Evolutionary conservation across 129 eudicot genomes (phyloP), one percentile per base, ranked within the genome.

Genomic region (Artemisia tridentata): DNA sequence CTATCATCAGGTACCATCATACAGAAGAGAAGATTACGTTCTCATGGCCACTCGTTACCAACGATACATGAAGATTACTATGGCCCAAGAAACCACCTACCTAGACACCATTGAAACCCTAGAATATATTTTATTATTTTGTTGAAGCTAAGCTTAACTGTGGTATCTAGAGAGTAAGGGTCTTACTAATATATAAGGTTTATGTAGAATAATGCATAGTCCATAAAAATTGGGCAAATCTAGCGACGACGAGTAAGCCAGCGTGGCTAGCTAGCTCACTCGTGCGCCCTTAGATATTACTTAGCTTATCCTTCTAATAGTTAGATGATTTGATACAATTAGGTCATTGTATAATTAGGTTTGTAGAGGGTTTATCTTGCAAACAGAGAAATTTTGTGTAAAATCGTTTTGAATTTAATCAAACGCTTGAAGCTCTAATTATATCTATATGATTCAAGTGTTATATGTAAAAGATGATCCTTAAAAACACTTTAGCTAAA

Each of bases 61-160:
- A 79, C 74, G 62, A 77, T 89, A 69, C 92, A 89, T 78, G 96
- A 90, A 86, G 91, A 90, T 71, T 90, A 90, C 68, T 85, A 82
- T 62, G 96, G 93, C 72, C 96, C 96, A 18, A 75, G 71, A 41
- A 76, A 27, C 66, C 93, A 90, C 80, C 80, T 25, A 13, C 93
- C 83, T 55, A 77, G 78, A 68, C 88, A 86, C 76, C 87, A 83
- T 75, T 86, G 63, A 75, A 63, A 41, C 17, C 50, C 51, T 38
- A 38, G 7, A 38, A 38, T 38, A 38, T 38, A 34, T 6, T 38
- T 38, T 38, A 38, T 7, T 38, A 38, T 5, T 38, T 38, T 38
- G 45, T 38, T 38, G 45, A 38, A 38, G 45, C 45, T 38, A 38
- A 38, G 45, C 45, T 38, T 38, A 38, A 38, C 10, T 7, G 43